Base-by-base conservation (phyloP, 2,329 filamentous ascomycete species). In the Calonectria pseudoreteaudii region DNA sequence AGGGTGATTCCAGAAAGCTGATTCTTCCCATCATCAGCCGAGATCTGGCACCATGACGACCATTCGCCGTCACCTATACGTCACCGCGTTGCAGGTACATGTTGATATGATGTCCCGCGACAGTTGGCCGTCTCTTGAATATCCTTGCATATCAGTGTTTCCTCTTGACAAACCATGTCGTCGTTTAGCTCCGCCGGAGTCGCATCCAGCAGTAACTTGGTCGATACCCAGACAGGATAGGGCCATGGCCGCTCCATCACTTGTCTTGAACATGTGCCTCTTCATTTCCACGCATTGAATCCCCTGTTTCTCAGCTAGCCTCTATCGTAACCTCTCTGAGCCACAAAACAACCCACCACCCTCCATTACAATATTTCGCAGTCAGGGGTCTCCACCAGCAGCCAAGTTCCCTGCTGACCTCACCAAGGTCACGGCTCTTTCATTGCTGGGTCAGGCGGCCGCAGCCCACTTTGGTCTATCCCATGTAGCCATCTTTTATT, bases 341-440 rank as follows among this genome's bases (percentile, higher is more conserved):
- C 65, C 72, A 70, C 52, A 53, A 68, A 44, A 68, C 47, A 41
- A 53, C 60, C 50, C 58, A 38, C 68, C 58, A 58, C 72, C 71
- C 68, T 68, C 73, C 73, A 74, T 64, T 67, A 66, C 70, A 65
- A 44, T 69, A 44, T 41, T 50, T 56, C 5, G 30, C 50, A 41
- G 66, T 66, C 67, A 69, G 41, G 56, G 38, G 66, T 73, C 66
- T 70, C 73, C 73, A 75, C 69, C 64, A 68, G 20, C 68, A 71
- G 64, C 75, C 66, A 58, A 71, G 74, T 62, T 72, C 71, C 76
- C 78, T 76, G 78, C 78, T 80, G 78, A 80, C 78, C 78, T 72
- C 47, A 62, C 47, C 58, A 69, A 67, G 73, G 78, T 80, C 78
- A 80, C 78, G 78, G 72, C 73, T 74, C 71, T 68, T 75, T 64